Evolutionary conservation across 441 rosid genomes (phyloP), one percentile per base, ranked within the genome.

Genomic region (Adansonia gregorii): DNA sequence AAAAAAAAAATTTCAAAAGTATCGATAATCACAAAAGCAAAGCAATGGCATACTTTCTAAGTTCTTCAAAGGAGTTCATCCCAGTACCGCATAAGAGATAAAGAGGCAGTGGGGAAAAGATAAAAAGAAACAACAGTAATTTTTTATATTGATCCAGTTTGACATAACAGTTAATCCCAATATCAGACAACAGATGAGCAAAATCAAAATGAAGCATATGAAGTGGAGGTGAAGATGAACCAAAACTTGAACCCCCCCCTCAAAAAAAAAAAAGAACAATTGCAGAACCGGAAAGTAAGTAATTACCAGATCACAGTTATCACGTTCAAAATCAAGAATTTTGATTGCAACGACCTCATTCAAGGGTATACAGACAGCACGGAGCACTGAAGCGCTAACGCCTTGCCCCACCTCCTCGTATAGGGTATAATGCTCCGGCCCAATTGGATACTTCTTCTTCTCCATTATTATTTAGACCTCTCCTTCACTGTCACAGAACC

Each of bases 251-350:
- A 0, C 55, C 39, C 35, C 0, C 1, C 24, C 14, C 4, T 17
- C 7, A 8, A 20, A 58, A 15, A 24, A 55, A 3, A n/a, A 8
- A 14, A 39, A 52, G 3, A 3, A 2, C 10, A 43, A 82, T 46
- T 72, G 31, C n/a, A 60, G 45, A 79, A 55, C 0, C n/a, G 64
- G 6, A 49, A 49, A 15, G 46, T 24, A 52, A 64, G 56, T 3
- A 46, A 56, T 70, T 85, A 94, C 99, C 94, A 95, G 88, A 82
- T 95, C 98, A 81, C 87, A 84, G 75, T 93, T 93, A 67, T 91
- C 91, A 27, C 99, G 96, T 82, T 95, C 99, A 66, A 95, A 95
- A 81, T 95, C 99, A 61, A 95, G 97, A 81, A 95, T 92, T 92
- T 95, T 95, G 81, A 95, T 88, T 19, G 98, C 97, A 71, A 95